Conservation (phyloP, 2,329 filamentous ascomycete genomes). For the Amauroascus verrucosus region DNA sequence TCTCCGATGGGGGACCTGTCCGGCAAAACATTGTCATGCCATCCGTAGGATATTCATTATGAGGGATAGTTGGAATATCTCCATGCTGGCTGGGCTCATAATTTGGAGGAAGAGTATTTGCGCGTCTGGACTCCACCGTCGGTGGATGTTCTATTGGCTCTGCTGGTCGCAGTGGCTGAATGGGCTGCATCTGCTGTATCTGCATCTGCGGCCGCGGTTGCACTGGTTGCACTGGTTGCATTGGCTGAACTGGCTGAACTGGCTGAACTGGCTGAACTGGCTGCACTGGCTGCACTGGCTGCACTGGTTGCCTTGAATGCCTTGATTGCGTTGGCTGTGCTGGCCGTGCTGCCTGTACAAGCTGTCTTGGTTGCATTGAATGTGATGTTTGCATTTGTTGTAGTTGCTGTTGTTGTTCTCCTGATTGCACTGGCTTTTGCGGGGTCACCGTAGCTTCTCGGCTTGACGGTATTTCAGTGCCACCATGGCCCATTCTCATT, state of each 20-base stretch:
- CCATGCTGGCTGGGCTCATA: constrained; percentile 51
- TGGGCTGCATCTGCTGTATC: background rate
- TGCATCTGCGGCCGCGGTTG: constrained; percentile 11
- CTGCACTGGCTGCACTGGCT: constrained; percentile 5
- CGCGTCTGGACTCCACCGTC: constrained; percentile 21
- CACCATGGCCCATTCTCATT: constrained; percentile 55
- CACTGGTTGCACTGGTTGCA: constrained; percentile 6
- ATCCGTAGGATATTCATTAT: constrained; percentile 88
- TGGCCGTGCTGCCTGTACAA: background rate
- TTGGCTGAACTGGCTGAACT: background rate
- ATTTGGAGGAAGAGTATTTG: constrained; percentile 36
- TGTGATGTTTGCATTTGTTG: constrained; percentile 1
- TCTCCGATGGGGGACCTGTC: constrained; percentile 59
- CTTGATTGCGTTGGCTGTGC: constrained; percentile 2
- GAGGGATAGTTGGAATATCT: constrained; percentile 60
- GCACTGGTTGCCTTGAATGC: background rate
- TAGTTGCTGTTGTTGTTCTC: constrained; percentile 5
- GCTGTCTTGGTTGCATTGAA: constrained; percentile 5
- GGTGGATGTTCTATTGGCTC: background rate
- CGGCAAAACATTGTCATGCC: constrained; percentile 97
- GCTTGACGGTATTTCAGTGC: constrained; percentile 37
- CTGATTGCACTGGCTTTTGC: constrained; percentile 36
- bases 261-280: constrained; percentile 7
- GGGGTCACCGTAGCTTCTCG: constrained; percentile 45
- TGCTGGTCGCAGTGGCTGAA: background rate